These are phyloP conservation scores for Nicotiana undulata DNA, from an alignment of 257 asterid genomes.

Conservation along the genomic window DNA sequence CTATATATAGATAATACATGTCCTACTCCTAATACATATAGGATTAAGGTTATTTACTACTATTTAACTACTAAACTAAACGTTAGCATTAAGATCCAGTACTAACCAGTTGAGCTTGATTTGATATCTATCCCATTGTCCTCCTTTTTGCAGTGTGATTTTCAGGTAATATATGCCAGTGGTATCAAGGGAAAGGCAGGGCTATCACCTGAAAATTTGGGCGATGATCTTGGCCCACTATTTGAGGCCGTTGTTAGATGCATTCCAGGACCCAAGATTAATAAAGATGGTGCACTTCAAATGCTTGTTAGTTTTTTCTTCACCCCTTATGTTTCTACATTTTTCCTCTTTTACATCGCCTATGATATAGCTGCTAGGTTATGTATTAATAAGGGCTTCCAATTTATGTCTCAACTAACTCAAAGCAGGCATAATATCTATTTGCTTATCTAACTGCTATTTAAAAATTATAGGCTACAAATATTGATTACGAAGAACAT, in stretches of 20 bases:
- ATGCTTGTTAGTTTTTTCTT: constrained; percentile 71
- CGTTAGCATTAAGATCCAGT: neutral
- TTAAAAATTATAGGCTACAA: constrained; percentile 64
- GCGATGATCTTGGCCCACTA: constrained; percentile 93
- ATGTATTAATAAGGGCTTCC: neutral
- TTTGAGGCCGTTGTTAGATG: constrained; percentile 86
- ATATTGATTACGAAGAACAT: constrained; percentile 90
- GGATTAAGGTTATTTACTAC: too few species aligned
- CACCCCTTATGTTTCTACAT: neutral
- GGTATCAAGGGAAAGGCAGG: constrained; percentile 97
- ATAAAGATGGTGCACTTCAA: constrained; percentile 89
- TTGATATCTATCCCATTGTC: constrained; percentile 3
- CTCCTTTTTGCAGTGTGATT: constrained; percentile 75
- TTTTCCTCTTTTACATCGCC: neutral
- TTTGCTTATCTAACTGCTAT: constrained; percentile 1
- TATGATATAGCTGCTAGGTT: neutral
- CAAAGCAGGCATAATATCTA: neutral
- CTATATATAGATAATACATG: too few species aligned
- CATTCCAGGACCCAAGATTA: constrained; percentile 90
- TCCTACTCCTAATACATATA: too few species aligned
- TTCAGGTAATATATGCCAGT: constrained; percentile 94
- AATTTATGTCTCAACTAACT: neutral
- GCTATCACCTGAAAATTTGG: constrained; percentile 79
- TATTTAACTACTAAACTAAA: too few species aligned
- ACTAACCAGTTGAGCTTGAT: neutral